These are phyloP conservation scores for Trichoderma koningii DNA, from an alignment of 2,329 filamentous ascomycete species.

Conservation along the genomic window DNA sequence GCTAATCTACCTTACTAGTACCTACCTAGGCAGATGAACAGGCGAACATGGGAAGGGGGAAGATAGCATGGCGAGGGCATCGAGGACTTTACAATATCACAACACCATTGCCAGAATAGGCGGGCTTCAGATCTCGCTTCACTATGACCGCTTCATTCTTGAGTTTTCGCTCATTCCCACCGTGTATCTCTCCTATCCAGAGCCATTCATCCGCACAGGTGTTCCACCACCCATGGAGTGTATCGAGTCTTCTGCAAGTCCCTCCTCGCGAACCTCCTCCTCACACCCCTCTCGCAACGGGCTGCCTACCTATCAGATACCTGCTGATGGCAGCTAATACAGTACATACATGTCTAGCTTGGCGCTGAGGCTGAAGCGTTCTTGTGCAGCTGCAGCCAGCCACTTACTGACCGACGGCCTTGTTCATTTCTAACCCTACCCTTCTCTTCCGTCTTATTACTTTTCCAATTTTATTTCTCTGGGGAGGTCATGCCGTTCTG, in stretches of 20 bases:
- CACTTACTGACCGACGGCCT: conserved; percentile 19
- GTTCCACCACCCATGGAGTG: background rate
- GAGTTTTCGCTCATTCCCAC: background rate
- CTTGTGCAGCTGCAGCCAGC: conserved; percentile 24
- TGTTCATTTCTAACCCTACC: background rate
- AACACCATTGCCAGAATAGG: background rate
- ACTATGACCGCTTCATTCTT: background rate
- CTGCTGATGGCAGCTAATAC: background rate
- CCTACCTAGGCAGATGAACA: background rate
- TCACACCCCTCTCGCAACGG: conserved; percentile 2
- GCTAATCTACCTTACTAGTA: background rate
- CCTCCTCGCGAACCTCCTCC: background rate
- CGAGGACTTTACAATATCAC: background rate
- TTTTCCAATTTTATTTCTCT: background rate
- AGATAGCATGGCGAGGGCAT: background rate
- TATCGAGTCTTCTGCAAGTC: background rate
- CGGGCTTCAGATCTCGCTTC: background rate
- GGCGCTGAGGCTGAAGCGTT: conserved; percentile 23
- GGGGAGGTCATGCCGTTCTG: background rate
- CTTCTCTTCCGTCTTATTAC: background rate
- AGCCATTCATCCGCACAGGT: too few relatives aligned
- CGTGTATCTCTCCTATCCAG: background rate
- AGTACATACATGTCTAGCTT: conserved; percentile 6
- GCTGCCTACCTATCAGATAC: conserved; percentile 9
- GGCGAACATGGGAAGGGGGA: background rate